These are phyloP conservation scores for Bonia amplexicaulis DNA, from an alignment of 176 grass and related monocot species.

Conservation along the genomic window DNA sequence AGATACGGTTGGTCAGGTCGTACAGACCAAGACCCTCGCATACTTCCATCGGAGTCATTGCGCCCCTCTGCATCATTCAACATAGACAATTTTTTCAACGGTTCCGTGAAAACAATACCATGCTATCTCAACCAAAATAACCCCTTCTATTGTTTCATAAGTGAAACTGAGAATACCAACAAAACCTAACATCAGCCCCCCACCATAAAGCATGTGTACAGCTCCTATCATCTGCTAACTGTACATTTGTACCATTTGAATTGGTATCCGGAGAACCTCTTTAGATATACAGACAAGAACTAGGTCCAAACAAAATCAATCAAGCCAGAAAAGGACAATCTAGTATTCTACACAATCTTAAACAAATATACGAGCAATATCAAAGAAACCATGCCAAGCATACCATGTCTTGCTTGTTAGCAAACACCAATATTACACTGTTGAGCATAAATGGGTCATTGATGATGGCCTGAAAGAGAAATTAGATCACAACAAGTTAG, in stretches of 20 bases:
- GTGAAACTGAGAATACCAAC: neutral
- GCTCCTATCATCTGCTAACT: neutral
- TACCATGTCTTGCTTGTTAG: slow-evolving; percentile 98
- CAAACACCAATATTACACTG: slow-evolving; percentile 73
- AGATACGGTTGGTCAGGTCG: slow-evolving; percentile 75
- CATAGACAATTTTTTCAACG: neutral
- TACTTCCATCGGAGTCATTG: slow-evolving; percentile 92
- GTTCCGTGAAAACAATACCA: neutral
- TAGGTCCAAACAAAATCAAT: neutral
- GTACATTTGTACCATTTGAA: neutral
- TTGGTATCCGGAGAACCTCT: neutral
- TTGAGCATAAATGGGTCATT: slow-evolving; percentile 94
- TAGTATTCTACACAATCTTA: neutral
- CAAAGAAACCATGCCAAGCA: slow-evolving; percentile 8
- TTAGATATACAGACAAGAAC: neutral
- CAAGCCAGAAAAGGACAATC: neutral
- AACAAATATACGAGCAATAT: neutral
- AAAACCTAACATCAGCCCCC: neutral
- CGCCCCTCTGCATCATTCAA: slow-evolving; percentile 55
- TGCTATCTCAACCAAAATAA: neutral
- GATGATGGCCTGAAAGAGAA: slow-evolving; percentile 71
- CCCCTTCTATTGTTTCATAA: neutral
- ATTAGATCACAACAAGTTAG: slow-evolving; percentile 12
- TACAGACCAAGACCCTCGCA: slow-evolving; percentile 83
- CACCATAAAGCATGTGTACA: neutral